Base-by-base conservation (phyloP, 2,329 filamentous ascomycete genomes). In the Colletotrichum sp. region DNA sequence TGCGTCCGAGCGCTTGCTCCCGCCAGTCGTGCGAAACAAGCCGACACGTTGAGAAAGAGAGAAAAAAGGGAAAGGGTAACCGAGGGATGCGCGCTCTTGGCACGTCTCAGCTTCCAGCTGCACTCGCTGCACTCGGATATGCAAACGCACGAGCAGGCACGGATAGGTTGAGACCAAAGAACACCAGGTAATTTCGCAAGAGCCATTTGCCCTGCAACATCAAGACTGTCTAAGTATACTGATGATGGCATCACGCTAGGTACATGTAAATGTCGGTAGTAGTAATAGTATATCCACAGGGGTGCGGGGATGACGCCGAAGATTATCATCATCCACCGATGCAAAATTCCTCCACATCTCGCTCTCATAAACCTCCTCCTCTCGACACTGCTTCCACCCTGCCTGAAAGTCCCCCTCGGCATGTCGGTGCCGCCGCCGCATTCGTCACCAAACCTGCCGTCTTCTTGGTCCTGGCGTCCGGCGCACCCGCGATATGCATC, bases 241-340 rank as follows among this genome's bases (percentile, higher is more conserved):
- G 69, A 55, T 76, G 64, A 76, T 76, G 43, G 64, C 71, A 65
- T 70, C 73, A 43, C 38, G 70, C 71, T 76, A 76, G 73, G 52
- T 76, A 76, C 73, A 76, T 69, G 70, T 69, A 73, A 73, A 73
- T 73, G 70, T 76, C 58, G 64, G 71, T 76, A 66, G 73, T 76
- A 68, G 62, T 73, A 68, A 66, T 74, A 65, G 73, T 74, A 74
- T 76, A 70, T 76, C 74, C 74, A 76, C 64, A 74, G 24, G 74
- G 63, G 71, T 70, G 71, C 71, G 64, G 74, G 70, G 71, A 74
- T 65, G 71, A 70, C 61, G 71, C 70, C 43, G 28, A 43, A 70
- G 30, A 77, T 77, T 76, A 77, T 75, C 73, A 67, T 76, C 75
- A 77, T 76, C 73, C 73, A 9, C 73, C 73, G 30, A 76, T 77